These are phyloP conservation scores for Purpureocillium takamizusanense DNA, from an alignment of 2,329 filamentous ascomycete genomes.

Conservation along the genomic window DNA sequence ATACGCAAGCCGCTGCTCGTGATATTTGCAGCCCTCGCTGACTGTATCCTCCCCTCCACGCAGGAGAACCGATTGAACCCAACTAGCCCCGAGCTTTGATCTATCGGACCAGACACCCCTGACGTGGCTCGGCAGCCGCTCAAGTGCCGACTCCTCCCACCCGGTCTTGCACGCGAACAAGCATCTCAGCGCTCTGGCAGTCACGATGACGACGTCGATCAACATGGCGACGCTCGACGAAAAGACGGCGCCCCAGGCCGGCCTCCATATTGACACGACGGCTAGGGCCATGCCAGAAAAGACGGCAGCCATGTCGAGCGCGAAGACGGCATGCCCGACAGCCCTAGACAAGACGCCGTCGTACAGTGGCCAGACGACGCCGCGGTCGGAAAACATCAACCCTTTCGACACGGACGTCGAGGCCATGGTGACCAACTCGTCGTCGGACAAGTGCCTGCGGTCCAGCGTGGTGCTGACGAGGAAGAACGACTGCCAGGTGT, in stretches of 20 bases:
- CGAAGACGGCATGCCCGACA: slow-evolving; percentile 12
- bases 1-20: too few species aligned
- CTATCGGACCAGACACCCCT: too few species aligned
- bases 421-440: slow-evolving; percentile 34
- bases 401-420: slow-evolving; percentile 52
- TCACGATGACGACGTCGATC: too few species aligned
- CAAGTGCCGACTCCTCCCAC: too few species aligned
- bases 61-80: too few species aligned
- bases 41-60: too few species aligned
- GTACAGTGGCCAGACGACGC: slow-evolving; percentile 32
- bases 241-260: slow-evolving; percentile 1
- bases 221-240: slow-evolving; percentile 1
- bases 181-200: too few species aligned
- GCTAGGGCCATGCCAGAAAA: slow-evolving; percentile 14
- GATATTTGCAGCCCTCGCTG: too few species aligned
- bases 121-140: too few species aligned
- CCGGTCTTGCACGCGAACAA: too few species aligned
- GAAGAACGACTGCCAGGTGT: slow-evolving; percentile 44
- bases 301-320: slow-evolving; percentile 16
- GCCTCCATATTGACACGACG: slow-evolving; percentile 10
- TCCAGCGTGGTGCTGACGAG: slow-evolving; percentile 17
- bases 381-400: slow-evolving; percentile 32
- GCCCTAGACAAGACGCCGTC: slow-evolving; percentile 15
- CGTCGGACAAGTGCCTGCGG: slow-evolving; percentile 21
- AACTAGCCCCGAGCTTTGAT: too few species aligned